Conservation (phyloP, 2,329 filamentous ascomycete species). For the Microdochium nivale region DNA sequence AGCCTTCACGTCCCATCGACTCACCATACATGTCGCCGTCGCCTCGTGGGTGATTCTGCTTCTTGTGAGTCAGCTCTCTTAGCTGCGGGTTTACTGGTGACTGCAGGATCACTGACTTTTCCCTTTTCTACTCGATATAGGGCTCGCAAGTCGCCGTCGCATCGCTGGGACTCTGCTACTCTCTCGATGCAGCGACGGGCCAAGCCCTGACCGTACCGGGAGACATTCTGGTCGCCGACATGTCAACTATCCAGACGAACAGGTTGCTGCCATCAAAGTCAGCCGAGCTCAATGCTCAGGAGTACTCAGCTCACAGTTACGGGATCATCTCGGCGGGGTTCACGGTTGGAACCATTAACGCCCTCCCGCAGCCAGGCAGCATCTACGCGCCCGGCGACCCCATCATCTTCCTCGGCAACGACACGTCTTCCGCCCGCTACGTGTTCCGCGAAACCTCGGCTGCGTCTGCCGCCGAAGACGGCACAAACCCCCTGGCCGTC, state of each 20-base stretch:
- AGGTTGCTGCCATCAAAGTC: constrained; percentile 14
- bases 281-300: constrained; percentile 17
- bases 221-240: constrained; percentile 24
- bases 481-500: constrained; percentile 11
- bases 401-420: constrained; percentile 9
- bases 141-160: constrained; percentile 33
- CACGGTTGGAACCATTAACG: constrained; percentile 7
- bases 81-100: too few relatives aligned
- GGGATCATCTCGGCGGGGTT: constrained; percentile 26
- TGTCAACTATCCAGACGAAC: constrained; percentile 23
- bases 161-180: constrained; percentile 31
- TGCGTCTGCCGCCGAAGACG: constrained; percentile 2
- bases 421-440: constrained; percentile 19
- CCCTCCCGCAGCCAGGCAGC: constrained; percentile 18
- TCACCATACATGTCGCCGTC: constrained; percentile 17
- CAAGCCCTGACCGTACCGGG: constrained; percentile 22
- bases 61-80: constrained; percentile 14
- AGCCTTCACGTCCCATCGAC: constrained; percentile 14
- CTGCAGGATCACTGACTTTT: too few relatives aligned
- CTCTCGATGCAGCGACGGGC: constrained; percentile 26
- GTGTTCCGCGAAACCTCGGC: constrained; percentile 25
- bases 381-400: constrained; percentile 20
- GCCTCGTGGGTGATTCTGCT: constrained; percentile 21
- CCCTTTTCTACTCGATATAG: constrained; percentile 13
- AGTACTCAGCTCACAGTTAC: constrained; percentile 35